Percentiles rank a stretch among this genome's conserved stretches.
Evolutionary conservation across 164 flowering plant genomes (phyloP).

Genomic region (Malania oleifera): DNA sequence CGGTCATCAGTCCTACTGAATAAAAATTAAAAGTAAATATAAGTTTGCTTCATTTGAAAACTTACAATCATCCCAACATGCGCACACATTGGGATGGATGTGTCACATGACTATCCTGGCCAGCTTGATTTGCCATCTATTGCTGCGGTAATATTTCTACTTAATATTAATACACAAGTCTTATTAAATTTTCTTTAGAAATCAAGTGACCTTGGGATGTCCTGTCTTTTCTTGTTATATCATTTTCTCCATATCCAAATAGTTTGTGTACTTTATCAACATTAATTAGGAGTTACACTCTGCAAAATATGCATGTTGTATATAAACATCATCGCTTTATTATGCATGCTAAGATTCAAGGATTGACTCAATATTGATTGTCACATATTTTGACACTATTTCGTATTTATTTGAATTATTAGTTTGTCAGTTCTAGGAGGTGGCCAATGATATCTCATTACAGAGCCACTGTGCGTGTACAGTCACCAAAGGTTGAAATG

Average conservation of each 20-base stretch:
- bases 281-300: too few species aligned
- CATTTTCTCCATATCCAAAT: too few species aligned
- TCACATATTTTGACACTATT: too few species aligned
- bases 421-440: slow-evolving; percentile 86
- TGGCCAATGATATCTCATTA: slow-evolving; percentile 88
- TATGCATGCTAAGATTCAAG: too few species aligned
- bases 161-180: too few species aligned
- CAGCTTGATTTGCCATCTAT: slow-evolving; percentile 84
- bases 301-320: too few species aligned
- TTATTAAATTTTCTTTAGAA: neutral
- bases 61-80: slow-evolving; percentile 98
- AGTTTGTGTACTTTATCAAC: too few species aligned
- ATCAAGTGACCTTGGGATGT: slow-evolving; percentile 37
- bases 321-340: too few species aligned
- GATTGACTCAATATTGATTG: too few species aligned
- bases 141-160: slow-evolving; percentile 66
- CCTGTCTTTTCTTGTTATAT: too few species aligned
- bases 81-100: slow-evolving; percentile 88
- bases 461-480: slow-evolving; percentile 81
- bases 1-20: too few species aligned
- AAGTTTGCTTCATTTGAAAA: slow-evolving; percentile 1
- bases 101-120: slow-evolving; percentile 94
- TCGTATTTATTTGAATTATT: neutral
- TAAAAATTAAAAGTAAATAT: neutral
- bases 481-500: slow-evolving; percentile 85